phyloP scores from a whole-genome alignment of 495 filamentous ascomycete genomes.

The Neurospora hispaniola region DNA sequence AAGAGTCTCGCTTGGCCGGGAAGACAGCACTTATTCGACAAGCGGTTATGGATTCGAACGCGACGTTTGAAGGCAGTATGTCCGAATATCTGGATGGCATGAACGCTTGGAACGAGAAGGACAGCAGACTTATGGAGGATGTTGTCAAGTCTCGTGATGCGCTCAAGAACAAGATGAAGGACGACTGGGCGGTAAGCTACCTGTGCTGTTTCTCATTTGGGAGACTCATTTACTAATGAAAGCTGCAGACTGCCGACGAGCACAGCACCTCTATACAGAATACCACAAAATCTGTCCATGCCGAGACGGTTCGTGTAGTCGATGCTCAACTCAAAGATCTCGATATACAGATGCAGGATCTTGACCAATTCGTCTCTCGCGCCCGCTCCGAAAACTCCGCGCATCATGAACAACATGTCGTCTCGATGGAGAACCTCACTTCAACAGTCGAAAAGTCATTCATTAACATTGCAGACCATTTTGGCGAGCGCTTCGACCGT shows the following conservation, averaged over 20 bases:
- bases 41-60: conserved; percentile 50
- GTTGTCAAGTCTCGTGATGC: conserved; percentile 61
- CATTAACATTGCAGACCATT: conserved; percentile 51
- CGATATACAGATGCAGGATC: conserved; percentile 70
- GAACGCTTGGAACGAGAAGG: conserved; percentile 62
- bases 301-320: conserved; percentile 84
- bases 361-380: conserved; percentile 83
- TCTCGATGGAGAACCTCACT: conserved; percentile 50
- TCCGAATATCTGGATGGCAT: conserved; percentile 58
- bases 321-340: conserved; percentile 81
- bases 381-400: conserved; percentile 70
- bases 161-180: conserved; percentile 70
- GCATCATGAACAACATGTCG: conserved; percentile 56
- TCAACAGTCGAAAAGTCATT: conserved; percentile 60
- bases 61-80: conserved; percentile 52
- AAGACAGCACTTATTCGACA: conserved; percentile 50
- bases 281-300: conserved; percentile 77
- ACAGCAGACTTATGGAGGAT: conserved; percentile 56
- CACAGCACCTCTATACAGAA: conserved; percentile 70
- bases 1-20: conserved; percentile 57
- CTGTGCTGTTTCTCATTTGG: background rate
- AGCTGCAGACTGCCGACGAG: conserved; percentile 55
- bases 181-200: conserved; percentile 70
- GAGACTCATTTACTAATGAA: conserved; percentile 17
- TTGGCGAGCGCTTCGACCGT: conserved; percentile 49